A percentile compares a stretch with the other conserved stretches of the same genome.
These are phyloP conservation scores for Xylariaceae sp. DNA, from an alignment of 2,329 filamentous ascomycete genomes.

Conservation along the genomic window DNA sequence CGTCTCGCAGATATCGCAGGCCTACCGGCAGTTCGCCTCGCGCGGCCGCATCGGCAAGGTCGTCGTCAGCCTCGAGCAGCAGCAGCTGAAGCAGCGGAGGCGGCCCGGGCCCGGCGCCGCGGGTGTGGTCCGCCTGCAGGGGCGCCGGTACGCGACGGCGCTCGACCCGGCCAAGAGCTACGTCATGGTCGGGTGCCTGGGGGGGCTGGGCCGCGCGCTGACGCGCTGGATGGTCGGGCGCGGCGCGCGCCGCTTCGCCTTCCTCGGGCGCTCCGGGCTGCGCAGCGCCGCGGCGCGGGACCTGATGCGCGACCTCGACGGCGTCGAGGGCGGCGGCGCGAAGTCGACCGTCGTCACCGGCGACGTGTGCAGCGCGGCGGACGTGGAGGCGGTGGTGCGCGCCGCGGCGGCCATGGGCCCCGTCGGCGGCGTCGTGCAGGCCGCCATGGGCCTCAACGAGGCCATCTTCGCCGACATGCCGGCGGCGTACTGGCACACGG, in stretches of 20 bases:
- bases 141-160: slow-evolving; percentile 1
- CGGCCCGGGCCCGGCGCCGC: too few relatives aligned
- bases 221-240: slow-evolving; percentile 18
- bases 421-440: slow-evolving; percentile 26
- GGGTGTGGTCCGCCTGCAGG: too few relatives aligned
- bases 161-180: slow-evolving; percentile 17
- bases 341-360: slow-evolving; percentile 5
- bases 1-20: slow-evolving; percentile 1
- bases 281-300: slow-evolving; percentile 9
- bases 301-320: slow-evolving; percentile 10
- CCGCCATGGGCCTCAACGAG: slow-evolving; percentile 25
- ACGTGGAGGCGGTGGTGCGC: slow-evolving; percentile 1
- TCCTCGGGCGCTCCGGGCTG: slow-evolving; percentile 22
- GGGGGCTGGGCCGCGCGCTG: slow-evolving; percentile 19
- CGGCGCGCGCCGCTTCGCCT: slow-evolving; percentile 21
- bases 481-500: slow-evolving; percentile 10
- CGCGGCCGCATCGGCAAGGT: slow-evolving; percentile 5
- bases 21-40: slow-evolving; percentile 3
- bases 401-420: neutral
- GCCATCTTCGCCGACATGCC: slow-evolving; percentile 9
- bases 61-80: slow-evolving; percentile 4
- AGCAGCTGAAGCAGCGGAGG: too few relatives aligned
- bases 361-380: slow-evolving; percentile 3
- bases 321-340: slow-evolving; percentile 1
- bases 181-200: slow-evolving; percentile 24